Percentiles rank a stretch among this genome's conserved stretches.
phyloP scores from a whole-genome alignment of 306 rosid species.

The Sechiopsis laciniata region DNA sequence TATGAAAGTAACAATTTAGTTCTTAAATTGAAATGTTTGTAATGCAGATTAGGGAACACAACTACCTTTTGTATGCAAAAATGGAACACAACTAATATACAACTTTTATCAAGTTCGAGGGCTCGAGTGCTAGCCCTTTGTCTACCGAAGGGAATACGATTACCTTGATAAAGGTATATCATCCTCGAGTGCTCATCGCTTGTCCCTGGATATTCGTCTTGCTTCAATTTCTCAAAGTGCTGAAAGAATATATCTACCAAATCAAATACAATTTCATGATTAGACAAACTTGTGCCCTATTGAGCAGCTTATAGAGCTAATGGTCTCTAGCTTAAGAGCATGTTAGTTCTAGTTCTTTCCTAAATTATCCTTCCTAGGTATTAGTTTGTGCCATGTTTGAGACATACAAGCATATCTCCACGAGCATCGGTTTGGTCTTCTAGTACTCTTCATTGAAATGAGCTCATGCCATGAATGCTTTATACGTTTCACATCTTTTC shows the following conservation, averaged over 20 bases:
- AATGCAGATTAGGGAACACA: too few relatives aligned
- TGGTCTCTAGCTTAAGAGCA: background rate
- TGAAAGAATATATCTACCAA: conserved; percentile 1
- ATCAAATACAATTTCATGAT: background rate
- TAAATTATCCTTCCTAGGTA: background rate
- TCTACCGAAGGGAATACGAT: too few relatives aligned
- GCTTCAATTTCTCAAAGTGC: conserved; percentile 14
- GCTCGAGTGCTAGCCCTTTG: too few relatives aligned
- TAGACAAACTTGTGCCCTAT: background rate
- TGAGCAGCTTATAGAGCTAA: too few relatives aligned
- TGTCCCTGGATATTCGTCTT: background rate
- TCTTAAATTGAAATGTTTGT: too few relatives aligned
- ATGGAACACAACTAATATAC: too few relatives aligned
- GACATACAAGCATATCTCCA: background rate
- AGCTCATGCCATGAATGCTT: background rate
- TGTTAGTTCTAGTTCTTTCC: background rate
- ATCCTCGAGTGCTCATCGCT: too few relatives aligned
- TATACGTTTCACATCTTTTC: too few relatives aligned
- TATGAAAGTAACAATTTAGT: too few relatives aligned
- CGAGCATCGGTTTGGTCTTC: background rate
- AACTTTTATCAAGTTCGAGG: too few relatives aligned
- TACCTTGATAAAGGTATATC: too few relatives aligned
- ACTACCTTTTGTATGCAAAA: too few relatives aligned
- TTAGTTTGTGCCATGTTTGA: background rate
- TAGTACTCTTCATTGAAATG: background rate